Conservation (phyloP, 1,284 basidiomycete genomes). For the Papiliotrema fonsecae region DNA sequence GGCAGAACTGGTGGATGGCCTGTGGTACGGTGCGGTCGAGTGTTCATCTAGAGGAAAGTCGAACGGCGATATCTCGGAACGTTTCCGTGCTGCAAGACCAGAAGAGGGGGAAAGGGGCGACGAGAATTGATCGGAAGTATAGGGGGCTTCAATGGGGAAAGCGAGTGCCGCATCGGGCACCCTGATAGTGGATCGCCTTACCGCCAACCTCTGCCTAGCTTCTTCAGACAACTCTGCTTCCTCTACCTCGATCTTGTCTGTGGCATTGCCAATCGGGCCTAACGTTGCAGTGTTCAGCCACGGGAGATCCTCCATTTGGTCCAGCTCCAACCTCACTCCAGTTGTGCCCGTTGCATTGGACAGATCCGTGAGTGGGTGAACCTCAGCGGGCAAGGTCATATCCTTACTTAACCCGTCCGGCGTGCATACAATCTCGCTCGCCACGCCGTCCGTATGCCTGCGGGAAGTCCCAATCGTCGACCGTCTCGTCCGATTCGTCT, state of each 20-base stretch:
- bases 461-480: no score
- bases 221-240: constrained; percentile 12
- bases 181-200: constrained; percentile 22
- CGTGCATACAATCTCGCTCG: not conserved
- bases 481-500: not conserved
- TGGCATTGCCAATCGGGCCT: no score
- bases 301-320: not conserved
- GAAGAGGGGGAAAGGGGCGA: not conserved
- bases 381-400: constrained; percentile 2
- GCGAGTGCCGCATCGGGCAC: constrained; percentile 19
- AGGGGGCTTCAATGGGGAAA: constrained; percentile 17
- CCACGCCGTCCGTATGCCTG: constrained; percentile 3
- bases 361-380: constrained; percentile 3
- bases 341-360: not conserved
- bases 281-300: not conserved
- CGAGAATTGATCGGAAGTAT: not conserved
- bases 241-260: not conserved
- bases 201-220: constrained; percentile 12
- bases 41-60: not conserved
- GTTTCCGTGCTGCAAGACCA: not conserved
- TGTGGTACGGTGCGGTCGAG: not conserved
- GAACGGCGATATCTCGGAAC: not conserved
- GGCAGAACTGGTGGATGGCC: not conserved
- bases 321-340: no score
- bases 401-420: not conserved